Percentiles rank a stretch among this genome's conserved stretches.
These are phyloP conservation scores for Dichotomopilus funicola DNA, from an alignment of 2,329 filamentous ascomycete genomes.

Conservation along the genomic window DNA sequence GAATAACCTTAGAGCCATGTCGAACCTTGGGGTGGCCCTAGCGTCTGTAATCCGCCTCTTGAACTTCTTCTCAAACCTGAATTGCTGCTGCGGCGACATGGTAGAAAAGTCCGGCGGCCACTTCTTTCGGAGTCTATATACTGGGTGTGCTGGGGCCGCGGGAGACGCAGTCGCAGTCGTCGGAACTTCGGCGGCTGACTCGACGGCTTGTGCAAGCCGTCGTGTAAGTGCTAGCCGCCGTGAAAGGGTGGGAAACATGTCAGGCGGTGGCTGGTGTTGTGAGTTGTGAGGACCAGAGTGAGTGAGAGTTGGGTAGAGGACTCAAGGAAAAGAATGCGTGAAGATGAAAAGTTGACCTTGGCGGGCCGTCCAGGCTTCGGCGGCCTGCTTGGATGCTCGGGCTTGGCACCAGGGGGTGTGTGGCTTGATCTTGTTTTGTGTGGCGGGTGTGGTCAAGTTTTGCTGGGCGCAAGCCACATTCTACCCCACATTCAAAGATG, in stretches of 20 bases:
- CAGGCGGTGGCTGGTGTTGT: neutral
- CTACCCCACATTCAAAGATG: neutral
- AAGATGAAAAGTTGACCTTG: neutral
- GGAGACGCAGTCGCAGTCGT: too few relatives aligned
- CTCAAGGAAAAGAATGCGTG: neutral
- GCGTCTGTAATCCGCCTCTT: slow-evolving; percentile 58
- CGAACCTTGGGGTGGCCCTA: slow-evolving; percentile 59
- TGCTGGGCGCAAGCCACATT: neutral
- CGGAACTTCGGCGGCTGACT: slow-evolving; percentile 13
- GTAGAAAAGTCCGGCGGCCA: slow-evolving; percentile 74
- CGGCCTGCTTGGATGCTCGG: too few relatives aligned
- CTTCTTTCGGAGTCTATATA: slow-evolving; percentile 56
- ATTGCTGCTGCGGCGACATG: slow-evolving; percentile 65
- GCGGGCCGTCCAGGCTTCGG: too few relatives aligned
- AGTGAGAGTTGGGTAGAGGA: neutral
- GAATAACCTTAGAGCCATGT: slow-evolving; percentile 56
- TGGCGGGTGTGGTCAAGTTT: neutral
- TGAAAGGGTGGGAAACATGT: slow-evolving; percentile 42
- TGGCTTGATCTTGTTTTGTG: neutral
- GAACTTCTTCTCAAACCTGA: slow-evolving; percentile 72
- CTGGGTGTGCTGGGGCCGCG: slow-evolving; percentile 41
- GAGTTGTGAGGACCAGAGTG: neutral
- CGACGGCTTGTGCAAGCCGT: slow-evolving; percentile 31
- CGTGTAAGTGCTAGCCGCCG: slow-evolving; percentile 40
- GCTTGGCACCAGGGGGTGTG: too few relatives aligned